A percentile compares a stretch with the other conserved stretches of the same genome.
phyloP scores from a whole-genome alignment of 2,329 filamentous ascomycete genomes.

The Pseudogymnoascus sp. region DNA sequence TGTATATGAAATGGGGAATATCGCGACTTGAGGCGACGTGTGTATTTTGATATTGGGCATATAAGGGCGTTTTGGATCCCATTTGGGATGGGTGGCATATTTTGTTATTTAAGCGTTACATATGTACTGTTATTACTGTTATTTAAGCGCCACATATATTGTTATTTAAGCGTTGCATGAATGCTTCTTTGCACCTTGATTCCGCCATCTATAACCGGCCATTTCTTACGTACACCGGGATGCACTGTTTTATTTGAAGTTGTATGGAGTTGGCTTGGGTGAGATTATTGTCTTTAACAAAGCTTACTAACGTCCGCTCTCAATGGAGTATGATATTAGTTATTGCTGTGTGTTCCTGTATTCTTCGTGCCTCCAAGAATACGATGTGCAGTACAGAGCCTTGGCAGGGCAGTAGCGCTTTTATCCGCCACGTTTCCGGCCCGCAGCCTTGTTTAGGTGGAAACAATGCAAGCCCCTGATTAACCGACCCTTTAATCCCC shows the following conservation, averaged over 20 bases:
- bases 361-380: not conserved
- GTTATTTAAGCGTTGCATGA: too few relatives aligned
- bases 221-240: slow-evolving; percentile 59
- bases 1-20: not conserved
- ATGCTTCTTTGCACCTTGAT: too few relatives aligned
- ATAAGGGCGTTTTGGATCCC: not conserved
- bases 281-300: too few relatives aligned
- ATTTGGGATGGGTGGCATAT: not conserved
- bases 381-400: not conserved
- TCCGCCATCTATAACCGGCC: slow-evolving; percentile 22
- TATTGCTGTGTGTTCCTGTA: not conserved
- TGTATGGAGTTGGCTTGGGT: too few relatives aligned
- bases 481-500: not conserved
- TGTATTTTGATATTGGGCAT: not conserved
- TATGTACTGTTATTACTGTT: not conserved
- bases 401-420: not conserved
- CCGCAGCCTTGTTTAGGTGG: not conserved
- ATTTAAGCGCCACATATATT: not conserved
- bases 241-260: slow-evolving; percentile 33
- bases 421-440: not conserved
- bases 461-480: not conserved
- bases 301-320: too few relatives aligned
- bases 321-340: too few relatives aligned
- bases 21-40: not conserved
- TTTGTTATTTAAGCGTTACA: slow-evolving; percentile 1